These are phyloP conservation scores for Sporothrix curviconia DNA, from an alignment of 2,329 filamentous ascomycete genomes.

Conservation along the genomic window DNA sequence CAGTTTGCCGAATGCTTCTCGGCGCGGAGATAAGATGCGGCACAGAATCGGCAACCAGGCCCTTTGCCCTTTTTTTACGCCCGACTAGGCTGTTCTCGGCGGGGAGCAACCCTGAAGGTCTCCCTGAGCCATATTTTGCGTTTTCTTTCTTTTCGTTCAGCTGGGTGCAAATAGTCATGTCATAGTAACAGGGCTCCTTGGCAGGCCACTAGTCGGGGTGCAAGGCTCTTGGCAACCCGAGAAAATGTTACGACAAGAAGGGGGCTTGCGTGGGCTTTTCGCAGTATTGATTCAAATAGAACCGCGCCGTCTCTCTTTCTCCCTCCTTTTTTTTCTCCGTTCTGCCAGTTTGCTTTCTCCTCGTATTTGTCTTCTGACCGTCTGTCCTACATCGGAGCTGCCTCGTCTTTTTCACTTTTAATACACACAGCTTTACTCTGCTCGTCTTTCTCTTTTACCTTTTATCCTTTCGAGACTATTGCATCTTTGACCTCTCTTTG, in stretches of 20 bases:
- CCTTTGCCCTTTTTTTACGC: too few relatives aligned
- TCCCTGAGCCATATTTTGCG: too few relatives aligned
- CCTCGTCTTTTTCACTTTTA: neutral
- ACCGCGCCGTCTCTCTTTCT: neutral
- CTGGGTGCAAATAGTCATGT: too few relatives aligned
- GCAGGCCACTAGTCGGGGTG: neutral
- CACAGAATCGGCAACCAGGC: neutral
- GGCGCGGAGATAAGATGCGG: constrained; percentile 15
- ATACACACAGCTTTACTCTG: neutral
- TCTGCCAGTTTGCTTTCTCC: neutral
- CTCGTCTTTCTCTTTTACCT: neutral
- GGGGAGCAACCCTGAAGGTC: too few relatives aligned
- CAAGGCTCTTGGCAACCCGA: neutral
- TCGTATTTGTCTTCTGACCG: neutral
- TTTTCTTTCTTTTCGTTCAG: neutral
- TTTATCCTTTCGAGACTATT: neutral
- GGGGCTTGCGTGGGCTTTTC: too few relatives aligned
- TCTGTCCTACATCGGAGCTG: neutral
- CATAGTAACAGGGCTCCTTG: neutral
- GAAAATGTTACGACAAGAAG: neutral
- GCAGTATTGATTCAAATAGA: too few relatives aligned
- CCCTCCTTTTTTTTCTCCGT: neutral
- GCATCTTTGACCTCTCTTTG: neutral
- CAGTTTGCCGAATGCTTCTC: neutral
- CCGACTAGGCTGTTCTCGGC: too few relatives aligned